A percentile compares a stretch with the other conserved stretches of the same genome.
Conservation (phyloP, 768 basidiomycete species). For the Tremella fuciformis region DNA sequence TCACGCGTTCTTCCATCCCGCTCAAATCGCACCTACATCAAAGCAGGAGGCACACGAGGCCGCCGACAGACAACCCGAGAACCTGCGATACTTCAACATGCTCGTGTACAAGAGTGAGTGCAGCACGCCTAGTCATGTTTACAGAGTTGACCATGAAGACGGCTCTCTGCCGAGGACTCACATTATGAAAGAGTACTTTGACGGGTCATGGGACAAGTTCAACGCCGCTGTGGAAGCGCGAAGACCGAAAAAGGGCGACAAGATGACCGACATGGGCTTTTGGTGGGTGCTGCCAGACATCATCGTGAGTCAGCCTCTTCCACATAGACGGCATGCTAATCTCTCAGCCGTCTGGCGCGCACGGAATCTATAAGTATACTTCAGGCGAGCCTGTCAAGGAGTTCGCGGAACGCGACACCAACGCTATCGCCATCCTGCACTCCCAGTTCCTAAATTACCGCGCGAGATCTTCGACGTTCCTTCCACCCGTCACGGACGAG, state of each 20-base stretch:
- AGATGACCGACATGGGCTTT: conserved; percentile 58
- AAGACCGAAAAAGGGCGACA: conserved; percentile 22
- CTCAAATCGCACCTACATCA: conserved; percentile 67
- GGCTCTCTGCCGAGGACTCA: conserved; percentile 77
- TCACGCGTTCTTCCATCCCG: conserved; percentile 56
- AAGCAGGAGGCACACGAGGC: conserved; percentile 61
- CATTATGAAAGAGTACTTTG: conserved; percentile 65
- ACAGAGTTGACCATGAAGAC: conserved; percentile 20
- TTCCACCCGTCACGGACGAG: conserved; percentile 10
- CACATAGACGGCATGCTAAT: not conserved
- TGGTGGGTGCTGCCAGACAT: conserved; percentile 85
- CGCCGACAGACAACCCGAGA: conserved; percentile 21
- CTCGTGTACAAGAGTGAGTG: conserved; percentile 76
- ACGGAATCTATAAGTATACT: conserved; percentile 60
- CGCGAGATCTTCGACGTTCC: conserved; percentile 65
- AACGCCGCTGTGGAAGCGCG: conserved; percentile 59
- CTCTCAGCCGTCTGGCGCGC: conserved; percentile 62
- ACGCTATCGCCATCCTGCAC: conserved; percentile 70
- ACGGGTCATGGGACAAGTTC: conserved; percentile 65
- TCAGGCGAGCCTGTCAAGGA: conserved; percentile 23
- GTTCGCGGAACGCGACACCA: conserved; percentile 52
- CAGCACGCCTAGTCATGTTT: not conserved
- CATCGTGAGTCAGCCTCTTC: conserved; percentile 54
- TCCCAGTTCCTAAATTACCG: conserved; percentile 80
- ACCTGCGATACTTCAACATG: conserved; percentile 69